These are phyloP conservation scores for Acrocalymma vagum DNA, from an alignment of 2,329 filamentous ascomycete species.

Conservation along the genomic window DNA sequence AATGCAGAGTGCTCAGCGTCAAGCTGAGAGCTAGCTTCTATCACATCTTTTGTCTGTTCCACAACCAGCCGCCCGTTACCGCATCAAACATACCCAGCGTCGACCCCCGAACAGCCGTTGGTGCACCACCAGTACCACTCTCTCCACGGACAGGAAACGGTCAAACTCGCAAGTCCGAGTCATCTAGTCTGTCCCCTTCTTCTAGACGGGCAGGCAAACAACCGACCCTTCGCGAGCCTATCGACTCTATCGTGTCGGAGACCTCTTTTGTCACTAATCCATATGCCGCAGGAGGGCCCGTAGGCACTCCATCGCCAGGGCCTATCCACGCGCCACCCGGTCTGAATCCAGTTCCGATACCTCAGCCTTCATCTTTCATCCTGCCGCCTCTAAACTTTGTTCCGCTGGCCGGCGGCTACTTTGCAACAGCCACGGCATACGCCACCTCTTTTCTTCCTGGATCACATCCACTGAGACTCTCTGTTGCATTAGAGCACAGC, in stretches of 20 bases:
- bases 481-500: conserved; percentile 89
- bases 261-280: conserved; percentile 61
- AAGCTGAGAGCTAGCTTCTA: conserved; percentile 95
- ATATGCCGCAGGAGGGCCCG: conserved; percentile 50
- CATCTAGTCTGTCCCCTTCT: conserved; percentile 34
- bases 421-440: conserved; percentile 77
- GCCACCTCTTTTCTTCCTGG: conserved; percentile 82
- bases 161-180: conserved; percentile 32
- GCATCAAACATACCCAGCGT: conserved; percentile 43
- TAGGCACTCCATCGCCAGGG: conserved; percentile 51
- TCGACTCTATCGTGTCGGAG: conserved; percentile 59
- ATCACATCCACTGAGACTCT: conserved; percentile 87
- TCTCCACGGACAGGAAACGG: conserved; percentile 33
- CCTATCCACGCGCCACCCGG: conserved; percentile 55
- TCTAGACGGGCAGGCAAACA: conserved; percentile 45
- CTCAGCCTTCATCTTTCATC: conserved; percentile 73
- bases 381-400: conserved; percentile 83
- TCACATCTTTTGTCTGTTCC: conserved; percentile 95
- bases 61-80: conserved; percentile 82
- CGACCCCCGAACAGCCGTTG: conserved; percentile 36
- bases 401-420: conserved; percentile 81
- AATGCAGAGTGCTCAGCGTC: conserved; percentile 87
- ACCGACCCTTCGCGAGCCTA: conserved; percentile 56
- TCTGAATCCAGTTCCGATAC: conserved; percentile 50
- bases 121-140: conserved; percentile 30